phyloP scores from a whole-genome alignment of 202 grass and related monocot species.

The Sporobolus alterniflorus region DNA sequence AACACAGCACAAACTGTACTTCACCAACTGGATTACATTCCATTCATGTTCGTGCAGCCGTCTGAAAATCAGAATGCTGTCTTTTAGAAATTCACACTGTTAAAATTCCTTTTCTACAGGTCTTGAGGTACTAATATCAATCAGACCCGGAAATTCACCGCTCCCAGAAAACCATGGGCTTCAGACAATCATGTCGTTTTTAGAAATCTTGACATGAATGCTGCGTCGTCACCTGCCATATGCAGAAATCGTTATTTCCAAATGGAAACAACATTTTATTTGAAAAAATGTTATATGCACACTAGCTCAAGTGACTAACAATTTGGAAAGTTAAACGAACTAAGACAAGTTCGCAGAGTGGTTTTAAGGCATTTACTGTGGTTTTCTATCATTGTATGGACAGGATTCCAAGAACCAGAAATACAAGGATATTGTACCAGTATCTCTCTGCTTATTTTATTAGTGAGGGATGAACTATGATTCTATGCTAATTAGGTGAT shows the following conservation, averaged over 20 bases:
- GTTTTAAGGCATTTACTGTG: constrained; percentile 1
- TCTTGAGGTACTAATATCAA: constrained; percentile 73
- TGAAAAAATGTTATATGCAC: not conserved
- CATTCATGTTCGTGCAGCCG: not conserved
- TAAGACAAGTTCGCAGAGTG: not conserved
- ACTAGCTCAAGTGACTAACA: not conserved
- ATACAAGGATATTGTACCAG: not conserved
- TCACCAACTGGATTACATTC: not conserved
- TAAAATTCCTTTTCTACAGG: constrained; percentile 38
- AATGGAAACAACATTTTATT: not conserved
- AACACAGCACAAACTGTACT: not conserved
- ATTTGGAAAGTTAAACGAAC: not conserved
- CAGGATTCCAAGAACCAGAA: not conserved
- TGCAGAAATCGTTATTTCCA: not conserved
- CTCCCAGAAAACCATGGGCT: constrained; percentile 76
- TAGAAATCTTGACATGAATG: constrained; percentile 52
- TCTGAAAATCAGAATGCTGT: not conserved
- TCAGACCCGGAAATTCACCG: constrained; percentile 76
- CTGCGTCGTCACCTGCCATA: constrained; percentile 8
- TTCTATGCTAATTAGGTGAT: not conserved
- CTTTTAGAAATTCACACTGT: not conserved
- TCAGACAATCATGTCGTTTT: constrained; percentile 68
- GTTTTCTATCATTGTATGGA: not conserved
- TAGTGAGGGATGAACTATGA: not conserved
- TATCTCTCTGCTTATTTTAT: not conserved